Percentiles rank a stretch among this genome's conserved stretches.
Evolutionary conservation across 768 basidiomycete species (phyloP).

Genomic region (Phanerochaete sordida): DNA sequence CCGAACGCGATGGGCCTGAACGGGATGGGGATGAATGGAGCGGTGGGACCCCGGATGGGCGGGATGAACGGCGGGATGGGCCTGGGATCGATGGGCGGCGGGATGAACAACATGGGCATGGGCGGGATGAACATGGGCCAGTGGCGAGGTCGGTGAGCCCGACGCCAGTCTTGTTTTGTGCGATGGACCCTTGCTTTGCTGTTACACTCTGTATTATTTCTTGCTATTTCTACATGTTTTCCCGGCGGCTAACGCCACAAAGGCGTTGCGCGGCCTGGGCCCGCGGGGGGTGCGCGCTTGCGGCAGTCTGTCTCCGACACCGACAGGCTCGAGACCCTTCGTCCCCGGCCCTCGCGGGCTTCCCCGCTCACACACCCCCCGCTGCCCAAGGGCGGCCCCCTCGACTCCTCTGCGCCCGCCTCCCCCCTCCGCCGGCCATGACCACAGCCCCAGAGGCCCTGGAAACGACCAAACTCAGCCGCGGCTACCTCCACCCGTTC

Average conservation of each 20-base stretch:
- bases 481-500: constrained; percentile 50
- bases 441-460: not conserved
- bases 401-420: not conserved
- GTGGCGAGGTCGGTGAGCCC: constrained; percentile 27
- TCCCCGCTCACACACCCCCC: too few species aligned
- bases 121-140: constrained; percentile 32
- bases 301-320: not conserved
- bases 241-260: not conserved
- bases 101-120: constrained; percentile 22
- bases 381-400: not conserved
- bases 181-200: not conserved
- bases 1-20: constrained; percentile 30
- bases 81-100: constrained; percentile 16
- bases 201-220: too few species aligned
- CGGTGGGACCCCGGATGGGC: constrained; percentile 18
- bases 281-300: not conserved
- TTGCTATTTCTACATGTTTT: not conserved
- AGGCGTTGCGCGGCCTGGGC: not conserved
- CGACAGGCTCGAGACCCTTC: not conserved
- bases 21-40: constrained; percentile 21
- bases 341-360: too few species aligned
- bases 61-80: constrained; percentile 12
- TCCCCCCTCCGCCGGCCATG: not conserved
- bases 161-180: not conserved
- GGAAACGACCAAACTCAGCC: not conserved